A percentile compares a stretch with the other conserved stretches of the same genome.
Evolutionary conservation across 768 basidiomycete genomes (phyloP).

Genomic region (Sporobolomyces pararoseus): DNA sequence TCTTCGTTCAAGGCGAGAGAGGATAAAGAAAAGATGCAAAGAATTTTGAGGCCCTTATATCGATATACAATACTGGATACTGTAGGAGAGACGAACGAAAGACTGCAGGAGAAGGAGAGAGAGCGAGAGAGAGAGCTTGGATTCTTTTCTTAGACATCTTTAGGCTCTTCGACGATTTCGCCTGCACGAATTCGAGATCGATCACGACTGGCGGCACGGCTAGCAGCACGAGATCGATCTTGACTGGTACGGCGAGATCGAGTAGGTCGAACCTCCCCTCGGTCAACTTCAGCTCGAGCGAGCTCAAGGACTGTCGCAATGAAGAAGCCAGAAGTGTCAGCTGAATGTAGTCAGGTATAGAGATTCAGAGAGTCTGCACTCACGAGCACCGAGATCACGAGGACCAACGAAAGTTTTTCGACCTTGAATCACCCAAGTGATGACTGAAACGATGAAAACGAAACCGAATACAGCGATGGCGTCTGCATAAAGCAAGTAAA

Average conservation of each 20-base stretch:
- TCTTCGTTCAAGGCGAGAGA: too few species aligned
- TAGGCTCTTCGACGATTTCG: constrained; percentile 15
- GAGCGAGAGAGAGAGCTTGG: not conserved
- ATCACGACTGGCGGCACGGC: not conserved
- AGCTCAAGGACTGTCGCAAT: constrained; percentile 34
- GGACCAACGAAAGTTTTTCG: constrained; percentile 28
- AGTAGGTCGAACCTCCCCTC: constrained; percentile 1
- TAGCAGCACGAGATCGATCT: not conserved
- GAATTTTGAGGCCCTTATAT: too few species aligned
- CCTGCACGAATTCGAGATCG: not conserved
- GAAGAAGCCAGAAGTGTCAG: not conserved
- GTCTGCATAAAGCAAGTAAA: too few species aligned
- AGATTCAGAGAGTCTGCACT: not conserved
- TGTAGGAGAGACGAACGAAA: not conserved
- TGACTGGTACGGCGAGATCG: constrained; percentile 7
- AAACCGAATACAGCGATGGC: constrained; percentile 37
- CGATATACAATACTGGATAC: too few species aligned
- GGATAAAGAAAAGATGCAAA: too few species aligned
- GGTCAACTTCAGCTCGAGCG: constrained; percentile 32
- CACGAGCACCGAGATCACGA: constrained; percentile 30
- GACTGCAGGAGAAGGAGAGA: too few species aligned
- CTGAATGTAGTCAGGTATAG: not conserved
- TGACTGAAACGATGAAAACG: constrained; percentile 12
- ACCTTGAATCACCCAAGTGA: constrained; percentile 17
- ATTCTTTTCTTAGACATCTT: constrained; percentile 3